Evolutionary conservation across 257 asterid genomes (phyloP).

Genomic region (Ligustrum vulgare): DNA sequence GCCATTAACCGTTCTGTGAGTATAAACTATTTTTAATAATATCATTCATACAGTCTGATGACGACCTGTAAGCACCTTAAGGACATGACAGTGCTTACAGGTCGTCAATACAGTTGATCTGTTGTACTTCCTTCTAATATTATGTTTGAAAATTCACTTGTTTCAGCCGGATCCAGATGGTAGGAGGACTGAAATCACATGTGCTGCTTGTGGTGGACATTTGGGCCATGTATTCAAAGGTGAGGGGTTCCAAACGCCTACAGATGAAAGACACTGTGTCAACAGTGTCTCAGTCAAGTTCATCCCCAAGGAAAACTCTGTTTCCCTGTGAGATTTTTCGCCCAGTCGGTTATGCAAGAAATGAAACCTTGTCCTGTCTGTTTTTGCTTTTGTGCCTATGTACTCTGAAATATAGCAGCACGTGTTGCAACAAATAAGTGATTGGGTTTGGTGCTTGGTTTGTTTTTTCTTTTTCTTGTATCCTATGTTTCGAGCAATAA

Average conservation of each 20-base stretch:
- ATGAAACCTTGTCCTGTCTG: not conserved
- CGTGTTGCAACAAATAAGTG: too few species aligned
- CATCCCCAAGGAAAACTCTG: slow-evolving; percentile 23
- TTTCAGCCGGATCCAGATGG: slow-evolving; percentile 81
- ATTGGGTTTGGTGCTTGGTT: too few species aligned
- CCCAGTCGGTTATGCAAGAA: not conserved
- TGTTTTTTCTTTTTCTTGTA: too few species aligned
- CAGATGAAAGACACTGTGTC: slow-evolving; percentile 78
- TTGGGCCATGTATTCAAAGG: slow-evolving; percentile 84
- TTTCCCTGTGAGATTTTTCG: not conserved
- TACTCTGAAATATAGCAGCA: not conserved
- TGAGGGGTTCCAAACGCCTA: slow-evolving; percentile 61
- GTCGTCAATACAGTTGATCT: not conserved
- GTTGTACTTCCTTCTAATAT: not conserved
- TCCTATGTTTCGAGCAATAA: too few species aligned
- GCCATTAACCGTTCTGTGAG: slow-evolving; percentile 65
- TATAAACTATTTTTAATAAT: not conserved
- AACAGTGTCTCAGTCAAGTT: slow-evolving; percentile 77
- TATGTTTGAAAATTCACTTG: not conserved
- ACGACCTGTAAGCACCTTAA: too few species aligned
- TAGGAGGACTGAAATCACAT: slow-evolving; percentile 80
- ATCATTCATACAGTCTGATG: not conserved
- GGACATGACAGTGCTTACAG: too few species aligned
- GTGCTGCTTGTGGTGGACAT: slow-evolving; percentile 79
- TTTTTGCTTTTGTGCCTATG: not conserved